Percentiles rank a stretch among this genome's conserved stretches.
These are phyloP conservation scores for Claviceps citrina DNA, from an alignment of 2,329 filamentous ascomycete species.

Conservation along the genomic window DNA sequence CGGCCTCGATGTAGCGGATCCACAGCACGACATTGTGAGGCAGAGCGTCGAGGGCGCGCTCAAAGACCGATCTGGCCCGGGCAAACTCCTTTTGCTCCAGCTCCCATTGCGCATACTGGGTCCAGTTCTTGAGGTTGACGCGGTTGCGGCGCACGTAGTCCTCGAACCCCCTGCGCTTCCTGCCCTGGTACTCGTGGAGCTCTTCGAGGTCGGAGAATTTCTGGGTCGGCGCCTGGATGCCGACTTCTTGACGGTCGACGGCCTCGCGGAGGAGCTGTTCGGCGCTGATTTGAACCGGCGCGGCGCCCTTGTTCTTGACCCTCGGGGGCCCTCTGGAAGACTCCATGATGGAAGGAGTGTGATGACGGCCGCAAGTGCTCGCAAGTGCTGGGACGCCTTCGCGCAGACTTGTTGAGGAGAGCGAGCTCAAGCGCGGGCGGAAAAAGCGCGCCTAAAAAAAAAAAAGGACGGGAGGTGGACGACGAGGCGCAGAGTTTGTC, in stretches of 20 bases:
- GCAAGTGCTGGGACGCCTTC: too few relatives aligned
- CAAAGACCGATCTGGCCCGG: slow-evolving; percentile 82
- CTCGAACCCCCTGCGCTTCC: slow-evolving; percentile 93
- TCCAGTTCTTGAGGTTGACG: slow-evolving; percentile 97
- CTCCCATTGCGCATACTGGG: slow-evolving; percentile 94
- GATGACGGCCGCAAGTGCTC: neutral
- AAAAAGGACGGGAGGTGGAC: slow-evolving; percentile 5
- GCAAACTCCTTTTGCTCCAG: slow-evolving; percentile 95
- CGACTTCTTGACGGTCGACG: slow-evolving; percentile 85
- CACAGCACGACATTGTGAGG: slow-evolving; percentile 74
- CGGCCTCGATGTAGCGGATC: slow-evolving; percentile 87
- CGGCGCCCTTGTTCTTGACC: slow-evolving; percentile 97
- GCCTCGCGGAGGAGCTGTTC: slow-evolving; percentile 95
- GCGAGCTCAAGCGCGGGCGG: neutral
- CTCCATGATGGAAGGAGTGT: slow-evolving; percentile 47
- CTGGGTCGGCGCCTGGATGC: slow-evolving; percentile 78
- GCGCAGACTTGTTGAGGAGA: too few relatives aligned
- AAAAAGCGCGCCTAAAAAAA: neutral
- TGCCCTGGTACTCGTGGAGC: slow-evolving; percentile 90
- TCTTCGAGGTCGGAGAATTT: slow-evolving; percentile 94
- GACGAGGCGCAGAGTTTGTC: slow-evolving; percentile 1
- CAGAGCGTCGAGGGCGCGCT: slow-evolving; percentile 84
- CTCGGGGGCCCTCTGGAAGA: slow-evolving; percentile 75
- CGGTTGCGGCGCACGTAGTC: slow-evolving; percentile 93
- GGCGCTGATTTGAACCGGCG: slow-evolving; percentile 81